Percentiles rank a stretch among this genome's conserved stretches.
These are phyloP conservation scores for Seminavis robusta DNA, from an alignment of 108 stramenopile genomes.

Conservation along the genomic window DNA sequence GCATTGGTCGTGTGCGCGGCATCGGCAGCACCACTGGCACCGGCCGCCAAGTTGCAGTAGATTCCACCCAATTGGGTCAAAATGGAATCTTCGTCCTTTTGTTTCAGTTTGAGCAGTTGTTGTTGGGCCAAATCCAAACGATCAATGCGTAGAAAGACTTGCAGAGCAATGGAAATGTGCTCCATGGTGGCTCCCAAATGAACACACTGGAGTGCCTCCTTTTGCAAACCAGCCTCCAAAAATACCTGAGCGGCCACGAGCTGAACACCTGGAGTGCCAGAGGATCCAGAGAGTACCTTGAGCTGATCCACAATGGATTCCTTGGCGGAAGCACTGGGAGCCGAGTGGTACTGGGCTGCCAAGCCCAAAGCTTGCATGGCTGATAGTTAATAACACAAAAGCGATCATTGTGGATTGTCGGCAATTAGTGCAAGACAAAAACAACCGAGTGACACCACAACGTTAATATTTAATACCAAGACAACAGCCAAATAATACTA, in stretches of 20 bases:
- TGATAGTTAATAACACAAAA: too few species aligned
- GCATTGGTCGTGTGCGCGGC: slow-evolving; percentile 86
- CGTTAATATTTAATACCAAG: too few species aligned
- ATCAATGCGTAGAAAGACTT: slow-evolving; percentile 94
- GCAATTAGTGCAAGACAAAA: too few species aligned
- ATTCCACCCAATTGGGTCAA: slow-evolving; percentile 88
- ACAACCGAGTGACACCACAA: too few species aligned
- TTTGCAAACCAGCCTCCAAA: slow-evolving; percentile 69
- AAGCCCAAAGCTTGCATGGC: slow-evolving; percentile 69
- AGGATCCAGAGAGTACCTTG: slow-evolving; percentile 39
- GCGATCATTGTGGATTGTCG: too few species aligned
- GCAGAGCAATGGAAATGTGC: slow-evolving; percentile 74
- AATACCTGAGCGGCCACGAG: slow-evolving; percentile 87
- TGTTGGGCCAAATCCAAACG: slow-evolving; percentile 88
- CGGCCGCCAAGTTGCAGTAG: slow-evolving; percentile 81
- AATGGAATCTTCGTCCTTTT: slow-evolving; percentile 93
- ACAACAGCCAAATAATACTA: too few species aligned
- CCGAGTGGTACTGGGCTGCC: slow-evolving; percentile 60
- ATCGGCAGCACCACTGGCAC: slow-evolving; percentile 73
- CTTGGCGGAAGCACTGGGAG: slow-evolving; percentile 32
- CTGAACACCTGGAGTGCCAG: slow-evolving; percentile 73
- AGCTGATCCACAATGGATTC: slow-evolving; percentile 29
- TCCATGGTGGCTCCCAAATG: slow-evolving; percentile 85
- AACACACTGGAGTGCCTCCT: slow-evolving; percentile 91
- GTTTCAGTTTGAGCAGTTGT: slow-evolving; percentile 60